Evolutionary conservation across 139 green algal species (phyloP), one percentile per base, ranked within the genome.

Genomic region (Gonium pectorale): DNA sequence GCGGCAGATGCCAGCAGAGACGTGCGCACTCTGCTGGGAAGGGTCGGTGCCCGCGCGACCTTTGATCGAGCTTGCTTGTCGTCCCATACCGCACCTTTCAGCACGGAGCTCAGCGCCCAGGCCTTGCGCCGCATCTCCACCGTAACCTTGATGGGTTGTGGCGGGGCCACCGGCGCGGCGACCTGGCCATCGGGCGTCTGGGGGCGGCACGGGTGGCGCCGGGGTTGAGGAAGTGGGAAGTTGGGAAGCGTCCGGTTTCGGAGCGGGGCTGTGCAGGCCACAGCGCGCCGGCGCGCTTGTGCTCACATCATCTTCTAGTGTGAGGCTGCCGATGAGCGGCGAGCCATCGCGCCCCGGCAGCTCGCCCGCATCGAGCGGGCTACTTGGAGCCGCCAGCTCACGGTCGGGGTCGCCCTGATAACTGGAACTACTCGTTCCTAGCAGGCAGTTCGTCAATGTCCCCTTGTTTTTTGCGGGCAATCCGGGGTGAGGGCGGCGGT

Each of bases 71-170:
- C n/a, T n/a, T n/a, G n/a, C n/a, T n/a, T n/a, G n/a, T n/a, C n/a
- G n/a, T n/a, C n/a, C n/a, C n/a, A n/a, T n/a, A n/a, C n/a, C 68
- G 3, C 41, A 95, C 93, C 93, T 89, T 95, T 96, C 1, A 96
- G 86, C 13, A 96, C 93, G 15, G 91, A 95, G 40, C 93, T 89
- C 27, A 96, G 84, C 0, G 93, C 93, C 89, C 90, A 95, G 0
- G 86, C 85, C 56, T 92, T 90, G 33, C 85, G 80, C 27, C 80
- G 64, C 26, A 90, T 21, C 41, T 87, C 86, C 13, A 51, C 44
- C 5, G 85, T 89, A 1, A 89, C 85, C n/a, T 83, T 78, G 37
- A 83, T 71, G 0, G 75, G 67, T 27, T 46, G 51, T 0, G 75
- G 66, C 9, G 44, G 15, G 13, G 66, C 66, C 31, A 43, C 44